A percentile compares a stretch with the other conserved stretches of the same genome.
These are phyloP conservation scores for Mediolabrus comicus DNA, from an alignment of 108 stramenopile genomes.

Conservation along the genomic window DNA sequence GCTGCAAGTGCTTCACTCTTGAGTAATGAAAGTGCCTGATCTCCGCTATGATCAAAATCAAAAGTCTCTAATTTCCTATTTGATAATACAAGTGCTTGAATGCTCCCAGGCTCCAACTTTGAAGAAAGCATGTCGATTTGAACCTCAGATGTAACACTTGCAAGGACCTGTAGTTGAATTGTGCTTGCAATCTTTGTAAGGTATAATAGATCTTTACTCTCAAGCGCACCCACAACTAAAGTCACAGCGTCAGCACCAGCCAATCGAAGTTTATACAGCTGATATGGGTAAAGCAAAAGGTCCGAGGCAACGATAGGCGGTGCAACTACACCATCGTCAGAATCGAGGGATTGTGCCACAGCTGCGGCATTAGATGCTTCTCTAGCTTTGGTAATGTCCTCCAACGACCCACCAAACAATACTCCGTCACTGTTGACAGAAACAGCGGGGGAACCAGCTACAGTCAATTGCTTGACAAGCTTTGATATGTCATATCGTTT, in stretches of 20 bases:
- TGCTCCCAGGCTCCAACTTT: constrained; percentile 41
- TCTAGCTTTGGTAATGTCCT: constrained; percentile 65
- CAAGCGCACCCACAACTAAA: constrained; percentile 71
- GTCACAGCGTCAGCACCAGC: constrained; percentile 88
- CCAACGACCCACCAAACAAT: constrained; percentile 78
- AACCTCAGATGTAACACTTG: constrained; percentile 62
- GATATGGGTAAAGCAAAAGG: constrained; percentile 84
- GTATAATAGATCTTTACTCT: constrained; percentile 75
- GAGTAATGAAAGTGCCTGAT: constrained; percentile 68
- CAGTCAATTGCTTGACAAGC: constrained; percentile 60
- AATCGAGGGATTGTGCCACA: constrained; percentile 36
- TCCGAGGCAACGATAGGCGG: constrained; percentile 86
- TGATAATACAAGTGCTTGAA: constrained; percentile 64
- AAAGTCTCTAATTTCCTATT: constrained; percentile 83
- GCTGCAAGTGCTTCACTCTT: constrained; percentile 58
- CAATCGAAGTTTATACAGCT: constrained; percentile 81
- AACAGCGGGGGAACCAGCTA: constrained; percentile 58
- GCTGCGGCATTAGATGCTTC: constrained; percentile 55
- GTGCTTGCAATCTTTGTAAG: constrained; percentile 79
- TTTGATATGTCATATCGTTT: constrained; percentile 74
- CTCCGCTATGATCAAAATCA: constrained; percentile 67
- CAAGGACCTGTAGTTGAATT: constrained; percentile 63
- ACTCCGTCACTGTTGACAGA: constrained; percentile 82
- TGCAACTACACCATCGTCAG: constrained; percentile 52
- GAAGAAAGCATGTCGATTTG: constrained; percentile 55